Conservation (phyloP, 1,139 yeast species). For the Yamadazyma triangularis region DNA sequence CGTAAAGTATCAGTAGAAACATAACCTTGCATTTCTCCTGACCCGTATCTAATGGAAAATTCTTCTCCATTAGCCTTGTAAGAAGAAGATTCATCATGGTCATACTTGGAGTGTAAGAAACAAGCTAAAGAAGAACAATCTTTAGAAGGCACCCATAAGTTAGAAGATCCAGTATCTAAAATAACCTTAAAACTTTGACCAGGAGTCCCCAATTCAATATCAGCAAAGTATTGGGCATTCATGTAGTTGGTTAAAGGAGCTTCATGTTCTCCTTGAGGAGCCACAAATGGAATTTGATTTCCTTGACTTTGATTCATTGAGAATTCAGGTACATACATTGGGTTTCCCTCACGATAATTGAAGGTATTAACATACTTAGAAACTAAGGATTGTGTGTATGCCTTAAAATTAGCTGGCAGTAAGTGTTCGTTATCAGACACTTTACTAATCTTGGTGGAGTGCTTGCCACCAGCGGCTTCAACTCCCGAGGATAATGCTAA, state of each 20-base stretch:
- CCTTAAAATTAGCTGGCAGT: constrained; percentile 53
- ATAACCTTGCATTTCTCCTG: constrained; percentile 89
- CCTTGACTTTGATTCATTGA: constrained; percentile 1
- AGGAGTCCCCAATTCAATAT: constrained; percentile 86
- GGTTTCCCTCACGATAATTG: constrained; percentile 32
- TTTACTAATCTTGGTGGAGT: constrained; percentile 60
- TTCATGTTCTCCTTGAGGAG: constrained; percentile 42
- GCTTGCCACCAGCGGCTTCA: constrained; percentile 64
- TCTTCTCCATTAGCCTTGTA: constrained; percentile 83
- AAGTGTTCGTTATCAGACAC: constrained; percentile 59
- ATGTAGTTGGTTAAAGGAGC: constrained; percentile 87
- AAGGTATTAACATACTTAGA: constrained; percentile 63
- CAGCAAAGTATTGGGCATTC: constrained; percentile 94
- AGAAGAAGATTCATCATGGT: constrained; percentile 71
- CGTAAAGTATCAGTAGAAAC: constrained; percentile 78
- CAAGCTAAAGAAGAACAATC: constrained; percentile 94
- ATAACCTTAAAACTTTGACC: constrained; percentile 87
- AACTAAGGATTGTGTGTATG: constrained; percentile 68
- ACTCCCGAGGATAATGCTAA: constrained; percentile 34
- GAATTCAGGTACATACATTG: constrained; percentile 18
- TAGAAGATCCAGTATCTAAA: constrained; percentile 93
- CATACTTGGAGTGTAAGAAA: constrained; percentile 86
- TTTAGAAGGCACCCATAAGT: constrained; percentile 90
- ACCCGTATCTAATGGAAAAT: constrained; percentile 84
- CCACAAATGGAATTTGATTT: constrained; percentile 45